These are phyloP conservation scores for Mortierella sp. DNA, from an alignment of 371 early-diverging fungal species.

Conservation along the genomic window DNA sequence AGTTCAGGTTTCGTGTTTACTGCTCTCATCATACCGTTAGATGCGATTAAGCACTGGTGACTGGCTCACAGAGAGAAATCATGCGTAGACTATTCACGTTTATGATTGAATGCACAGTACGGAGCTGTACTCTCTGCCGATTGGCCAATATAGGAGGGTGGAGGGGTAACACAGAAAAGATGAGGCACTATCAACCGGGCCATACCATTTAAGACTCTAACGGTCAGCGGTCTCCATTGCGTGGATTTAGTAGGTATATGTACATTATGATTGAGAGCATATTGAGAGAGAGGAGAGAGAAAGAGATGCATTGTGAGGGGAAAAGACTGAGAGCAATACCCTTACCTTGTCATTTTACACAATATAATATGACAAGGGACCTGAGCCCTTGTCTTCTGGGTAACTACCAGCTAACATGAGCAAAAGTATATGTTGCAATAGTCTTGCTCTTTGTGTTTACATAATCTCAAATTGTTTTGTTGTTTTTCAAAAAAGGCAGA, in stretches of 20 bases:
- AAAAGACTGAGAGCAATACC: background rate
- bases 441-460: background rate
- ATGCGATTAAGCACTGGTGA: too few relatives aligned
- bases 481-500: background rate
- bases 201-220: background rate
- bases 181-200: background rate
- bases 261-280: background rate
- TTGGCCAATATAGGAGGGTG: background rate
- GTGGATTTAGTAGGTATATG: background rate
- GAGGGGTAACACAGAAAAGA: background rate
- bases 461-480: background rate
- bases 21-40: background rate
- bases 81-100: background rate
- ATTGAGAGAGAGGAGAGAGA: background rate
- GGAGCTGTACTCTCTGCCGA: background rate
- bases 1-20: background rate
- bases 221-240: background rate
- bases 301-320: background rate
- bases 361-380: background rate
- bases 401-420: background rate
- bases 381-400: background rate
- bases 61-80: background rate
- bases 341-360: background rate
- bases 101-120: background rate
- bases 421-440: background rate